phyloP scores from a whole-genome alignment of 257 asterid species.

The Paraleonurus japonicus region DNA sequence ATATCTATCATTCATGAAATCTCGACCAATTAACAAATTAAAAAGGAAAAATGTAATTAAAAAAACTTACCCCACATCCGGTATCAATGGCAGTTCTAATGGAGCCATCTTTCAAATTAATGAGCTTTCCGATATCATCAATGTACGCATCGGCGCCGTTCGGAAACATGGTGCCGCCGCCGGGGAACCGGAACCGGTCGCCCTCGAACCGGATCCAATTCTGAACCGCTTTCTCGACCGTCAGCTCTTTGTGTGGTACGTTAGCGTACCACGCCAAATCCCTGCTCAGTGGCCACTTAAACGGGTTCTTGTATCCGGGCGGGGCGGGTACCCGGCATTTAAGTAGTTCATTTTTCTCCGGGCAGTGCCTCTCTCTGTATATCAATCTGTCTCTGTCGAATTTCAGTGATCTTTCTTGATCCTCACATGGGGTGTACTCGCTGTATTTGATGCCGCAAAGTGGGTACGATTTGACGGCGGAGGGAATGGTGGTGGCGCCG shows the following conservation, averaged over 20 bases:
- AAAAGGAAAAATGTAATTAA: not conserved
- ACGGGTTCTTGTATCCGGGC: conserved; percentile 65
- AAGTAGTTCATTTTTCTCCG: conserved; percentile 45
- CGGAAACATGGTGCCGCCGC: conserved; percentile 96
- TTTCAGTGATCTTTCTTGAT: conserved; percentile 56
- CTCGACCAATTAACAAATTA: not conserved
- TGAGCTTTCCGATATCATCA: conserved; percentile 72
- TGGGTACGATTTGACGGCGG: conserved; percentile 36
- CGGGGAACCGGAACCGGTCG: conserved; percentile 78
- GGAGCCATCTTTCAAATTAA: conserved; percentile 74
- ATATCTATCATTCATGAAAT: not conserved
- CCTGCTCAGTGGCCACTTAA: conserved; percentile 79
- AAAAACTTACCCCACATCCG: conserved; percentile 78
- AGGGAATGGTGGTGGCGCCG: conserved; percentile 1
- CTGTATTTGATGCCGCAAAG: conserved; percentile 52
- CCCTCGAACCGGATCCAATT: conserved; percentile 88
- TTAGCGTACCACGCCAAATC: conserved; percentile 86
- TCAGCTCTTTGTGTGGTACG: conserved; percentile 81
- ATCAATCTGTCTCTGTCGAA: conserved; percentile 51
- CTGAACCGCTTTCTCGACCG: conserved; percentile 96
- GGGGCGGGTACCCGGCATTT: conserved; percentile 89
- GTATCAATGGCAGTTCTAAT: conserved; percentile 89
- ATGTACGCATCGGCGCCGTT: conserved; percentile 87
- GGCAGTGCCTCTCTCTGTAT: conserved; percentile 86
- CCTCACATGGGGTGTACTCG: conserved; percentile 90